phyloP scores from a whole-genome alignment of 2,329 filamentous ascomycete genomes.

The Stagonosporopsis rhizophila region DNA sequence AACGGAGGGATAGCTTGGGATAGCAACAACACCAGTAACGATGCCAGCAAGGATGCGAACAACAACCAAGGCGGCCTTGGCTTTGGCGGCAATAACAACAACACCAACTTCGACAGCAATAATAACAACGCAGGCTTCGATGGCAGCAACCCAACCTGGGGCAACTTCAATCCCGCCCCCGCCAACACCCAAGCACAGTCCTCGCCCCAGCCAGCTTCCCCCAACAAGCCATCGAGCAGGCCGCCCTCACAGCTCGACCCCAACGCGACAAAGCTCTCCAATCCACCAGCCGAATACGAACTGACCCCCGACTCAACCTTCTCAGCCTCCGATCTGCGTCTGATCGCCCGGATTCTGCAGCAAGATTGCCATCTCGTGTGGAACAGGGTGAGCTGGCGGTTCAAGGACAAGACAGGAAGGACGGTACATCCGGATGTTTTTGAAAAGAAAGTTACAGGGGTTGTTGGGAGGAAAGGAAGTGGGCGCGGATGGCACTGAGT shows the following conservation, averaged over 20 bases:
- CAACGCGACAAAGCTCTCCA: too few species aligned
- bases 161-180: neutral
- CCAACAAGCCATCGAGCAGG: slow-evolving; percentile 3
- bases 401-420: slow-evolving; percentile 59
- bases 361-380: slow-evolving; percentile 55
- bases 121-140: too few species aligned
- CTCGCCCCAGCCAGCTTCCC: too few species aligned
- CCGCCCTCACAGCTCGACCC: neutral
- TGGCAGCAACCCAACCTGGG: neutral
- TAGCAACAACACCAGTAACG: too few species aligned
- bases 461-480: slow-evolving; percentile 5
- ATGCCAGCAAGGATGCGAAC: too few species aligned
- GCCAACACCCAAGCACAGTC: neutral
- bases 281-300: slow-evolving; percentile 20
- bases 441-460: slow-evolving; percentile 50
- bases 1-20: too few species aligned
- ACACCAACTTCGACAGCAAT: too few species aligned
- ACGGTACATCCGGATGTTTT: slow-evolving; percentile 54
- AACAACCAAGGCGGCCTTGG: too few species aligned
- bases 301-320: slow-evolving; percentile 40
- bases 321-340: slow-evolving; percentile 44
- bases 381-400: slow-evolving; percentile 56
- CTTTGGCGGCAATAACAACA: too few species aligned
- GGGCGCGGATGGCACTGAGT: too few species aligned
- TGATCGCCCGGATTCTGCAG: slow-evolving; percentile 54